Base-by-base conservation (phyloP, 495 filamentous ascomycete genomes). In the Daldinia concentrica region DNA sequence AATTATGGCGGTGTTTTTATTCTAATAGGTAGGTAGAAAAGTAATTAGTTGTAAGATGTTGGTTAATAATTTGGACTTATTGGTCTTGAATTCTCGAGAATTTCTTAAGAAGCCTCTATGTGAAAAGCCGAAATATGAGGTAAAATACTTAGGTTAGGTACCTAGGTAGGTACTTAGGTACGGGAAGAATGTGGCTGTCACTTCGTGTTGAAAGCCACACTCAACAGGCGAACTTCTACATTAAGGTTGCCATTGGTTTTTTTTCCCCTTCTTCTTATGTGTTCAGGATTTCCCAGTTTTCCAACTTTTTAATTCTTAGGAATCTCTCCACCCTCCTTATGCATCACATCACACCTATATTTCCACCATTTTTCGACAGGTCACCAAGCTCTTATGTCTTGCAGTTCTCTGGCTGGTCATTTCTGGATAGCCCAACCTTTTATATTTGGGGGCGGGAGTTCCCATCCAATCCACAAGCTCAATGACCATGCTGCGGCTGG, bases 221-320 rank as follows among this genome's bases (percentile, higher is more conserved):
- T 3, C 4, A 11, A 45, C n/a, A 6, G 41, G 41, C 6, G 8
- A 22, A 45, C 1, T 45, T 45, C 37, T 17, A 22, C 3, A 17
- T 19, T 45, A n/a, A n/a, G n/a, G n/a, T n/a, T 4, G 19, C 3
- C 2, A 1, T 19, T 22, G 15, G 24, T 48, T 45, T n/a, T 43
- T 17, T 48, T 48, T 48, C 3, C 4, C 11, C 19, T n/a, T n/a
- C n/a, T n/a, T n/a, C n/a, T n/a, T n/a, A n/a, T n/a, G n/a, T 57
- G 26, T 6, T 7, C 7, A 15, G 32, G 4, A 24, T 29, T 71
- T 66, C 69, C 69, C 32, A 48, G 30, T 71, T 71, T 71, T 66
- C 69, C 62, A 71, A 71, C 63, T 66, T 66, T 58, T 60, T 22
- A 22, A 2, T 45, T 30, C n/a, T 52, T 30, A 22, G 8, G 29